Evolutionary conservation across 2,329 filamentous ascomycete species (phyloP).

Genomic region (Trichocomaceae sp.): DNA sequence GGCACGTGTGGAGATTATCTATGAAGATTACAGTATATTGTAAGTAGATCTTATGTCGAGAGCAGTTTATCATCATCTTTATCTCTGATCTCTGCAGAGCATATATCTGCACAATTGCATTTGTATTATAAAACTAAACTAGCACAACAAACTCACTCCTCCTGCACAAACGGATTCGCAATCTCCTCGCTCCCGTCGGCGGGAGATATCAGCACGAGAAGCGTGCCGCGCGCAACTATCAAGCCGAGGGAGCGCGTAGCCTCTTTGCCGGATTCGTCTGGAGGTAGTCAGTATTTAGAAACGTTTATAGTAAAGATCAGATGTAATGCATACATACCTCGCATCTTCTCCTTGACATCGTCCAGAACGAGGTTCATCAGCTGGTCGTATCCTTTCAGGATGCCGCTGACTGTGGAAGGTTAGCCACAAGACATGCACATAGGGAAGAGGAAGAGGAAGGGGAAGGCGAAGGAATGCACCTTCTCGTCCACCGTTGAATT

Average conservation of each 20-base stretch:
- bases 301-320: too few relatives aligned
- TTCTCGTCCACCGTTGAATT: constrained; percentile 92
- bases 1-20: background rate
- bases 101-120: too few relatives aligned
- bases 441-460: background rate
- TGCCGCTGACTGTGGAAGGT: constrained; percentile 63
- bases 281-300: too few relatives aligned
- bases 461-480: constrained; percentile 58
- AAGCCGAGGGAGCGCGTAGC: constrained; percentile 73
- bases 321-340: constrained; percentile 53
- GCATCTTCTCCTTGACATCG: constrained; percentile 82
- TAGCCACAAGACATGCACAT: background rate
- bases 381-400: constrained; percentile 90
- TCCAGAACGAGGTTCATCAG: constrained; percentile 97
- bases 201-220: constrained; percentile 87
- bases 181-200: constrained; percentile 95
- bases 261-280: constrained; percentile 90
- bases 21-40: constrained; percentile 8
- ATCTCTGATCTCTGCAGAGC: too few relatives aligned
- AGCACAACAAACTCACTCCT: too few relatives aligned
- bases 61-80: too few relatives aligned
- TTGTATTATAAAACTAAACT: too few relatives aligned
- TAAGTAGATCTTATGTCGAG: too few relatives aligned
- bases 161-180: constrained; percentile 81
- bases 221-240: constrained; percentile 82